Base-by-base conservation (phyloP, 805 yeast species). In the Clavispora carvajalis region DNA sequence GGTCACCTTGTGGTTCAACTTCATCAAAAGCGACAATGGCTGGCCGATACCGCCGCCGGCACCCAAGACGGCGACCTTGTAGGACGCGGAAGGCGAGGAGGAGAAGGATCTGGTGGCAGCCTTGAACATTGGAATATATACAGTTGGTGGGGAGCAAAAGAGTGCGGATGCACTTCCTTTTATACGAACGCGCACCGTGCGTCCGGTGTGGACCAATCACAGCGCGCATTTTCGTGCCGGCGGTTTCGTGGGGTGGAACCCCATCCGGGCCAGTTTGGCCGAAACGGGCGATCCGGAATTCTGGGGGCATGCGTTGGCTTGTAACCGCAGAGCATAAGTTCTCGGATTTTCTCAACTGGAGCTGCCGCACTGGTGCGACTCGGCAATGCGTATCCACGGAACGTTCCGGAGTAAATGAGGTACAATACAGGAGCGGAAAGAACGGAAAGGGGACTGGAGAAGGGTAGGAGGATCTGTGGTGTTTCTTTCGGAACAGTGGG, bases 41-140 rank as follows among this genome's bases (percentile, higher is more conserved):
- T 89, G 96, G 41, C 96, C 96, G 59, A 88, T 88, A 45, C 96
- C 96, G 54, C 95, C 95, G 40, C 91, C 89, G 43, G 96, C 96
- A 50, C 96, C 96, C 39, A 82, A 73, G 45, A 88, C 89, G 41
- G 95, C 76, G 39, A 86, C 95, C 72, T 87, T 88, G 71, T 90
- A 84, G 57, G 85, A 81, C 51, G 76, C 62, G 33, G 82, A 58
- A 39, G 82, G 74, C 37, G 86, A 63, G 35, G 86, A 74, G 30
- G 90, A 80, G 71, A 85, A 85, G 37, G 77, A 64, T 71, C 85
- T 77, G 55, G 69, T 63, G 38, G 80, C 77, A 51, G 74, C 49
- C 69, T 73, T 76, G 40, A 81, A 69, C 86, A 81, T 81, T 33
- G 53, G 25, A 38, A 40, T 35, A 29, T 29, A 29, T 29, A 26